Base-by-base conservation (phyloP, 2,329 filamentous ascomycete genomes). In the Proliferodiscus dingleyae region DNA sequence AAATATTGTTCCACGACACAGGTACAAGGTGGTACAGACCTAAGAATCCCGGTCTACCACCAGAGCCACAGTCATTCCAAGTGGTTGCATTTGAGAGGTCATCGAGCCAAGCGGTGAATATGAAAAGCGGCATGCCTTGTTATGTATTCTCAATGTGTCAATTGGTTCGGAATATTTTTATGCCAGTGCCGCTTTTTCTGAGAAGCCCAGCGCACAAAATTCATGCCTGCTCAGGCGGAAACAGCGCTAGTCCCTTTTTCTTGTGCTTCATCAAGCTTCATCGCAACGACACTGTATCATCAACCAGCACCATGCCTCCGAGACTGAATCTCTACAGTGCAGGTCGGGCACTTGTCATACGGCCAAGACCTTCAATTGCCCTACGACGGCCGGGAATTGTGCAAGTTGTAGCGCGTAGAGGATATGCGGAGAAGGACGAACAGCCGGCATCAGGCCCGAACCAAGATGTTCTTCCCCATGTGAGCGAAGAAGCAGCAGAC, bases 401-500 rank as follows among this genome's bases (percentile, higher is more conserved):
- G 26, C 53, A 52, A 18, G 45, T 54, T n/a, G 43, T 50, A 13
- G 40, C 55, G 38, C 52, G 54, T 40, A 57, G 62, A 53, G 52
- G 53, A 10, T 63, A 56, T 41, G 60, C 58, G 30, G 57, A 61
- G 30, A 53, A 60, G 39, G 61, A 62, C 39, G 36, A 49, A 9
- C 53, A 39, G 32, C 33, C 50, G 37, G 47, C 53, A 34, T 62
- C 62, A 37, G 72, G 71, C 18, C 70, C 76, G 10, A 77, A 75
- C 46, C 70, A 73, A 64, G 70, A 76, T 50, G 64, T 62, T 23
- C 65, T 81, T 43, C 75, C 77, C 33, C 73, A 80, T 66, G 77
- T 84, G 23, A 82, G 75, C 51, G 78, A 85, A 60, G 81, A 87
- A 63, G 80, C 81, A 24, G 75, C 75, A 30, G 74, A 77, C 55